A percentile compares a stretch with the other conserved stretches of the same genome.
phyloP scores from a whole-genome alignment of 371 early-diverging fungal species.

The Lichtheimia hyalospora region DNA sequence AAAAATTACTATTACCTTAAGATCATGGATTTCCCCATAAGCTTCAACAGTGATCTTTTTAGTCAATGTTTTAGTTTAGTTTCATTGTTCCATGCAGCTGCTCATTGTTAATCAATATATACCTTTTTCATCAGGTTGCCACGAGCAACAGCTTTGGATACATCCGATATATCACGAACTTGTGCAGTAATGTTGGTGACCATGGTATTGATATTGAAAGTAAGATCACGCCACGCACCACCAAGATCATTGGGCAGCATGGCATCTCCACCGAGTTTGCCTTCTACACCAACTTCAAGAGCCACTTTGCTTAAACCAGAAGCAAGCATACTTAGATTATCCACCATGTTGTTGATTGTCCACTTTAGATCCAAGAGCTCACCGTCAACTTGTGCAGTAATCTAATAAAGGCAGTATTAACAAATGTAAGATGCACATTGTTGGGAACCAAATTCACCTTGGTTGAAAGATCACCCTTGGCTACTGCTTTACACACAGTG shows the following conservation, averaged over 20 bases:
- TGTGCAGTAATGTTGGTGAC: conserved; percentile 23
- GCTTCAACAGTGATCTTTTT: conserved; percentile 24
- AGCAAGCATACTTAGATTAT: conserved; percentile 49
- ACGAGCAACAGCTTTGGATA: conserved; percentile 28
- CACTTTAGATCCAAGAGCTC: conserved; percentile 63
- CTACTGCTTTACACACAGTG: conserved; percentile 25
- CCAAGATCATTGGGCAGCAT: conserved; percentile 44
- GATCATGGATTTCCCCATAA: conserved; percentile 58
- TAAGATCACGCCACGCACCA: conserved; percentile 53
- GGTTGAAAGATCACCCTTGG: conserved; percentile 38
- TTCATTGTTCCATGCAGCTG: too few species aligned
- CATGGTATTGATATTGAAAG: conserved; percentile 46
- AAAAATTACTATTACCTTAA: background rate
- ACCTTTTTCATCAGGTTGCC: conserved; percentile 35
- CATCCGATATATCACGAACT: conserved; percentile 32
- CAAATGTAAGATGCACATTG: background rate
- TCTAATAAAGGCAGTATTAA: background rate
- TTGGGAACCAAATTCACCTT: conserved; percentile 15
- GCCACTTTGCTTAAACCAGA: conserved; percentile 58
- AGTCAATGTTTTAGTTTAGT: background rate
- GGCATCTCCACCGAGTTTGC: conserved; percentile 59
- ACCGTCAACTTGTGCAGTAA: conserved; percentile 50
- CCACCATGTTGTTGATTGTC: conserved; percentile 56
- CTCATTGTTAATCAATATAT: too few species aligned
- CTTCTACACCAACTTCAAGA: conserved; percentile 44